These are phyloP conservation scores for Backusella circina DNA, from an alignment of 192 early-diverging fungal genomes.

Conservation along the genomic window DNA sequence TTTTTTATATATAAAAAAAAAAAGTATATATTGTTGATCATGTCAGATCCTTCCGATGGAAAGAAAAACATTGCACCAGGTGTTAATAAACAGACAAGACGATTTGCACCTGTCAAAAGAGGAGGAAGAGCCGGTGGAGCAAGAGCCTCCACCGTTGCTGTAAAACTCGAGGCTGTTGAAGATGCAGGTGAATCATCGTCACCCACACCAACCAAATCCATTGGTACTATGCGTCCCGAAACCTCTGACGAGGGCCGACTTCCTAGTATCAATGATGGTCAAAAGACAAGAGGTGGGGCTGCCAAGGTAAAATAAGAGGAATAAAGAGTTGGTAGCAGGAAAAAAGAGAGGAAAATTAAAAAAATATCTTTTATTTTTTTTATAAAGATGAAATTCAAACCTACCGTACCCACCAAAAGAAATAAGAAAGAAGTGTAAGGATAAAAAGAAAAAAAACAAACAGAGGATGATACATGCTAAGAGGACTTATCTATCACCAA, in stretches of 20 bases:
- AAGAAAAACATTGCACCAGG: not conserved
- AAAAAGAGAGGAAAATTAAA: not conserved
- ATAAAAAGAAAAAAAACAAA: not conserved
- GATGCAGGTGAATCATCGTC: not conserved
- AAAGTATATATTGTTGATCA: no score
- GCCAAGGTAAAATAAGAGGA: slow-evolving; percentile 30
- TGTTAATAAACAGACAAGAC: slow-evolving; percentile 19
- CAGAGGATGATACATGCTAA: no score
- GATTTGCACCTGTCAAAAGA: slow-evolving; percentile 20
- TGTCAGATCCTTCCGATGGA: slow-evolving; percentile 11
- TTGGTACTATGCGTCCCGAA: slow-evolving; percentile 30
- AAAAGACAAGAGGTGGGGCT: slow-evolving; percentile 37
- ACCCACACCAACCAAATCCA: not conserved
- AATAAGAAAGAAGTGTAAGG: slow-evolving; percentile 53
- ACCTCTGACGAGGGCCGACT: slow-evolving; percentile 18
- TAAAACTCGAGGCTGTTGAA: not conserved
- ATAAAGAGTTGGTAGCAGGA: not conserved
- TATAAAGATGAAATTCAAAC: slow-evolving; percentile 56
- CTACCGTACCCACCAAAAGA: slow-evolving; percentile 53
- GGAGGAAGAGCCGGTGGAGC: not conserved
- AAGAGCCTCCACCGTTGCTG: not conserved
- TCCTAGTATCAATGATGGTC: slow-evolving; percentile 24
- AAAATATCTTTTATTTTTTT: not conserved
- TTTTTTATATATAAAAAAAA: not conserved
- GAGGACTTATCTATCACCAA: no score